A percentile compares a stretch with the other conserved stretches of the same genome.
These are phyloP conservation scores for Mucor lusitanicus DNA, from an alignment of 371 early-diverging fungal species.

Conservation along the genomic window DNA sequence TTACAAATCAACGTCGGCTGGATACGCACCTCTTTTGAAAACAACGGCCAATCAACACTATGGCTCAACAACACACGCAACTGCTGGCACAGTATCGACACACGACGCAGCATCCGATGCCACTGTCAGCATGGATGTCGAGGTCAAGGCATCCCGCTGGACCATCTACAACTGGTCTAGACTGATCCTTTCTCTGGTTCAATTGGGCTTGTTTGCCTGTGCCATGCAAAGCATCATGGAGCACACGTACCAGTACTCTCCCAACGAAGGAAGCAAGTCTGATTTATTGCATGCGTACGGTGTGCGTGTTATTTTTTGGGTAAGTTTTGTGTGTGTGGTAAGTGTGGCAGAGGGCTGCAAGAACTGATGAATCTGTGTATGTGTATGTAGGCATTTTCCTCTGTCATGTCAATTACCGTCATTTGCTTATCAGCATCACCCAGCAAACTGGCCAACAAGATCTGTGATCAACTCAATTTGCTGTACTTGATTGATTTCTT, in stretches of 20 bases:
- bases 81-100: not conserved
- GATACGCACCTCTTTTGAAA: not conserved
- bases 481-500: constrained; percentile 24
- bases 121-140: constrained; percentile 4
- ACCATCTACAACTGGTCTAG: constrained; percentile 12
- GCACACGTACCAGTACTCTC: not conserved
- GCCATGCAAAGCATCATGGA: not conserved
- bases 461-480: constrained; percentile 38
- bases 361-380: not conserved
- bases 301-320: constrained; percentile 16
- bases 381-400: constrained; percentile 21
- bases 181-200: not conserved
- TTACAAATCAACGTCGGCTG: not conserved
- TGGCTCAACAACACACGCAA: not conserved
- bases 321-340: not conserved
- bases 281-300: constrained; percentile 3
- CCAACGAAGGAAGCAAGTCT: not conserved
- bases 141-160: constrained; percentile 7
- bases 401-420: constrained; percentile 23
- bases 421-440: constrained; percentile 16
- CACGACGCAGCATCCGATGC: not conserved
- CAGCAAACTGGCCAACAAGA: constrained; percentile 19
- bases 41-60: not conserved
- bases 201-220: constrained; percentile 5
- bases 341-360: not conserved